phyloP scores from a whole-genome alignment of 2,329 filamentous ascomycete species.

The Trichoderma harzianum region DNA sequence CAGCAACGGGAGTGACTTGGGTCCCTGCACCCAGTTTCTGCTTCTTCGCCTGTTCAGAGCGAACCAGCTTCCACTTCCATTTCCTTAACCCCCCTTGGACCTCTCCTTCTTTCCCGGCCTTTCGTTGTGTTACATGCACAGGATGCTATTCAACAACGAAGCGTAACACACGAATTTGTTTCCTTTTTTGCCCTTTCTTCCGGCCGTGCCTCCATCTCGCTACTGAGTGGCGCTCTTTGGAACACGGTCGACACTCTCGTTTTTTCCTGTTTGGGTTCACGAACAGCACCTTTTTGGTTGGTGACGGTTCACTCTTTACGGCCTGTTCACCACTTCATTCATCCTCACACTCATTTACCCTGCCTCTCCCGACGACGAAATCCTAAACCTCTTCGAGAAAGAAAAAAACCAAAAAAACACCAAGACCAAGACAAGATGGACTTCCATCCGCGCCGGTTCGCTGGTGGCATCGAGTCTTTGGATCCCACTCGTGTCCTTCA shows the following conservation, averaged over 20 bases:
- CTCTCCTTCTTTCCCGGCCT: background rate
- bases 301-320: slow-evolving; percentile 6
- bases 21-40: slow-evolving; percentile 3
- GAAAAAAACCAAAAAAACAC: background rate
- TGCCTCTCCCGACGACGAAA: background rate
- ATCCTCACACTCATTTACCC: background rate
- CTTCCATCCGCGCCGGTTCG: slow-evolving; percentile 31
- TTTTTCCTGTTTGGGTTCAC: background rate
- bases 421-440: slow-evolving; percentile 30
- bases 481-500: slow-evolving; percentile 33
- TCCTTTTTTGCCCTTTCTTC: slow-evolving; percentile 15
- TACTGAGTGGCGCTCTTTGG: slow-evolving; percentile 15
- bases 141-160: slow-evolving; percentile 16
- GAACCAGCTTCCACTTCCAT: background rate
- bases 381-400: background rate
- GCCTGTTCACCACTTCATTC: background rate
- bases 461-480: slow-evolving; percentile 29
- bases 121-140: slow-evolving; percentile 13
- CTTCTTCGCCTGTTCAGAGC: background rate
- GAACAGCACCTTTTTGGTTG: slow-evolving; percentile 8
- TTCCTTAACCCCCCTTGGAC: background rate
- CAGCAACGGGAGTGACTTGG: slow-evolving; percentile 3
- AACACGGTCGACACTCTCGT: slow-evolving; percentile 12
- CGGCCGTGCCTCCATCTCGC: slow-evolving; percentile 7
- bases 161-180: slow-evolving; percentile 4